Evolutionary conservation across 352 stramenopile genomes (phyloP).

Genomic region (Phytophthora hybrid): DNA sequence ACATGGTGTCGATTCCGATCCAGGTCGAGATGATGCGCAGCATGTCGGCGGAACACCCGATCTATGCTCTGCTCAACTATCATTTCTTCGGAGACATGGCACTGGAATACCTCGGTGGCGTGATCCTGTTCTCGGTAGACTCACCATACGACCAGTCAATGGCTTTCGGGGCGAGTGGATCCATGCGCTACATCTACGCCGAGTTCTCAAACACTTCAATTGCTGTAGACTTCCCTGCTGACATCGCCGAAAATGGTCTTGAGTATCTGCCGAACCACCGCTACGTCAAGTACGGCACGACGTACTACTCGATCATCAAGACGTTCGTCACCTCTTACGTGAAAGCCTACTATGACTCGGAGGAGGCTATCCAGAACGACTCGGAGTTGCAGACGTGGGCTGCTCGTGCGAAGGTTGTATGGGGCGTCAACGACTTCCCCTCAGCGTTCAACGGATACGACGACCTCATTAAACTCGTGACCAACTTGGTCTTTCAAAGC

Average conservation of each 20-base stretch:
- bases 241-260: conserved; percentile 24
- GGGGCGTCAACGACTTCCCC: conserved; percentile 42
- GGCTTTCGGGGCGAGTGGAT: conserved; percentile 43
- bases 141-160: conserved; percentile 45
- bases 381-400: conserved; percentile 57
- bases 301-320: conserved; percentile 39
- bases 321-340: conserved; percentile 45
- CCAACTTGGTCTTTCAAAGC: conserved; percentile 44
- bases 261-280: conserved; percentile 37
- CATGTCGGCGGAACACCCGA: conserved; percentile 43
- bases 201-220: conserved; percentile 34
- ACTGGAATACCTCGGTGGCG: conserved; percentile 34
- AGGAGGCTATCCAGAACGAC: conserved; percentile 35
- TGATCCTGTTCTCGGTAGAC: conserved; percentile 26
- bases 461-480: conserved; percentile 38
- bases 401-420: conserved; percentile 24
- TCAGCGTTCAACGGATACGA: conserved; percentile 23
- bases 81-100: conserved; percentile 48
- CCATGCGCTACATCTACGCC: conserved; percentile 39
- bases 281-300: conserved; percentile 41
- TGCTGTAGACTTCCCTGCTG: conserved; percentile 23
- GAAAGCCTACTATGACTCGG: conserved; percentile 41
- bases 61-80: conserved; percentile 50
- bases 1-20: conserved; percentile 45
- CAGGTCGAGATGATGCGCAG: conserved; percentile 55